phyloP scores from a whole-genome alignment of 805 yeast species.

The Sugiyamaella americana region DNA sequence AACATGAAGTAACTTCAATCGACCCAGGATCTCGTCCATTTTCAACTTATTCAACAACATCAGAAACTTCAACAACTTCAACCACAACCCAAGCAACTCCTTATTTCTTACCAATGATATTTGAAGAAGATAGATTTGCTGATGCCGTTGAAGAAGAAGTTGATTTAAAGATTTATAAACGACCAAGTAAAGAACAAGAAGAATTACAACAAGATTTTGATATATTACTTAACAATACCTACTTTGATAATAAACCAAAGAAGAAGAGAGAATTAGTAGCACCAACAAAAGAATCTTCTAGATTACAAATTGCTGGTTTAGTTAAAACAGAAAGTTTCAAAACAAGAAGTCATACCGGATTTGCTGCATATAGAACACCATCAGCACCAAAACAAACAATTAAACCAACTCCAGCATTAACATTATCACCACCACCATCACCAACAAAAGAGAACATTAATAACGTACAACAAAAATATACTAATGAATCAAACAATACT shows the following conservation, averaged over 20 bases:
- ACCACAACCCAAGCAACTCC: constrained; percentile 3
- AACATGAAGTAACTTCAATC: constrained; percentile 6
- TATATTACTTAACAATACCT: not conserved
- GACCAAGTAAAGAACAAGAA: not conserved
- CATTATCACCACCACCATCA: not conserved
- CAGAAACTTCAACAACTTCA: constrained; percentile 7
- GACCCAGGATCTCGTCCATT: constrained; percentile 17
- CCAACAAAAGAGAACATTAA: not conserved
- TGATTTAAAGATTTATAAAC: constrained; percentile 24
- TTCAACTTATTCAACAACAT: constrained; percentile 9
- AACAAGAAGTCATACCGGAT: constrained; percentile 8
- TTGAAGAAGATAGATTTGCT: constrained; percentile 35
- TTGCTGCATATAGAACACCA: constrained; percentile 13
- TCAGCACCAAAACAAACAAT: not conserved
- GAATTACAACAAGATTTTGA: not conserved
- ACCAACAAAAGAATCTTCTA: constrained; percentile 9
- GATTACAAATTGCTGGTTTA: constrained; percentile 20
- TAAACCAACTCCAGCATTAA: not conserved
- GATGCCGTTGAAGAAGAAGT: constrained; percentile 35
- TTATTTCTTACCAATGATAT: constrained; percentile 34
- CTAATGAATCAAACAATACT: not conserved
- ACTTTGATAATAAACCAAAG: not conserved
- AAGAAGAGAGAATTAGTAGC: not conserved
- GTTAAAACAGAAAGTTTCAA: constrained; percentile 23
- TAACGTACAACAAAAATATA: not conserved